Base-by-base conservation (phyloP, 352 stramenopile genomes). In the Phytophthora palmivora region DNA sequence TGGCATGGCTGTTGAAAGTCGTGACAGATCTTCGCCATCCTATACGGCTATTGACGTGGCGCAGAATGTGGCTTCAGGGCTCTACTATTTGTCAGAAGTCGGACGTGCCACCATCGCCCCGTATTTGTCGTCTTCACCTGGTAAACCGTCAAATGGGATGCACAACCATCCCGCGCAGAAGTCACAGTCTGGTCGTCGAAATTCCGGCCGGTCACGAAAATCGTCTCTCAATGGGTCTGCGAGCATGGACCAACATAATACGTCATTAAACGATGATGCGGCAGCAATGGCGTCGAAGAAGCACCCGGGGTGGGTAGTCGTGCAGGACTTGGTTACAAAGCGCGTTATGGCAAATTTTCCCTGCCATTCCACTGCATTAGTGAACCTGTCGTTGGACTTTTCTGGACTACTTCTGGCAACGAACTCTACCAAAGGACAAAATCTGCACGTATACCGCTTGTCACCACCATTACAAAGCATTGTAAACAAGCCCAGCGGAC, bases 1-100 rank as follows among this genome's bases (percentile, higher is more conserved):
- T 11, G 61, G 67, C 2, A 66, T 75, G 18, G n/a, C 64, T 7
- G 33, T 49, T 2, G 61, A 78, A 14, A 47, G 53, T 50, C 59
- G 57, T 22, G 60, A 69, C 18, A 71, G 58, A 22, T 63, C 69
- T 0, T 81, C 68, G n/a, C 72, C 79, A n/a, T 62, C 77, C 10
- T 89, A 87, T 62, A 85, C 79, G 15, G 85, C 82, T 6, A 89
- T 94, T 26, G 84, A 94, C 54, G 84, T 94, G 6, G 88, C 88
- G 5, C 88, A 96, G 71, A 93, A 93, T 52, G 80, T 96, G n/a
- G 88, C 88, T 1, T 94, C 85, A 0, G 85, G 87, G 3, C 63
- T 96, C 15, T 96, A 95, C 68, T 95, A 89, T 44, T 62, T 95
- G 12, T 91, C 83, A 16, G 82, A 94, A 48, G 69, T 89, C n/a